Conservation (phyloP, 345 rosid genomes). For the Aquilaria yunnanensis region DNA sequence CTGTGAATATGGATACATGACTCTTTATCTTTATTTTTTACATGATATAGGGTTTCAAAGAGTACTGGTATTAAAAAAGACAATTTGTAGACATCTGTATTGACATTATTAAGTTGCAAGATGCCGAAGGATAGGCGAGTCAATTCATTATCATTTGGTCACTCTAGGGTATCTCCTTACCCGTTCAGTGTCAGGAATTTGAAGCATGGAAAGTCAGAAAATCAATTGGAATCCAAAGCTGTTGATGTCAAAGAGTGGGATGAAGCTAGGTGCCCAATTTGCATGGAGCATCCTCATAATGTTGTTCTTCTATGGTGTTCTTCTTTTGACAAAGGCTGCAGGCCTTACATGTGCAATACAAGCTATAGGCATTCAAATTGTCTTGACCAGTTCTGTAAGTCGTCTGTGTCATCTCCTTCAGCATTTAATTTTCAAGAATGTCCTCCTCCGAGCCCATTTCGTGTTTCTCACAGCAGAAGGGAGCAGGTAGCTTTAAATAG, state of each 20-base stretch:
- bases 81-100: constrained; percentile 11
- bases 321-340: constrained; percentile 52
- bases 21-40: constrained; percentile 6
- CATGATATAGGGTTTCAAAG: constrained; percentile 7
- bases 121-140: constrained; percentile 53
- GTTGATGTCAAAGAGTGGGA: constrained; percentile 56
- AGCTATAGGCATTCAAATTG: constrained; percentile 71
- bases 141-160: constrained; percentile 20
- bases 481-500: constrained; percentile 7
- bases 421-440: constrained; percentile 15
- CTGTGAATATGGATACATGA: background rate
- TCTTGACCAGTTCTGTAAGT: constrained; percentile 39
- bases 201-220: constrained; percentile 18
- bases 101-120: constrained; percentile 8
- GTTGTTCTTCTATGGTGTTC: constrained; percentile 60
- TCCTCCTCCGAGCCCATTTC: constrained; percentile 11
- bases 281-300: constrained; percentile 80
- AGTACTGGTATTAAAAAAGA: constrained; percentile 7
- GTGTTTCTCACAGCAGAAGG: constrained; percentile 5
- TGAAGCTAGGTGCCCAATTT: constrained; percentile 55
- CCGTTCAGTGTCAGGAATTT: constrained; percentile 33
- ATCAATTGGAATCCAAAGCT: constrained; percentile 11
- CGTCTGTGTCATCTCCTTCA: constrained; percentile 21
- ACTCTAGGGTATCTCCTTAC: constrained; percentile 41
- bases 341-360: constrained; percentile 69